A percentile compares a stretch with the other conserved stretches of the same genome.
These are phyloP conservation scores for Leucocoprinus leucothites DNA, from an alignment of 768 basidiomycete species.

Conservation along the genomic window DNA sequence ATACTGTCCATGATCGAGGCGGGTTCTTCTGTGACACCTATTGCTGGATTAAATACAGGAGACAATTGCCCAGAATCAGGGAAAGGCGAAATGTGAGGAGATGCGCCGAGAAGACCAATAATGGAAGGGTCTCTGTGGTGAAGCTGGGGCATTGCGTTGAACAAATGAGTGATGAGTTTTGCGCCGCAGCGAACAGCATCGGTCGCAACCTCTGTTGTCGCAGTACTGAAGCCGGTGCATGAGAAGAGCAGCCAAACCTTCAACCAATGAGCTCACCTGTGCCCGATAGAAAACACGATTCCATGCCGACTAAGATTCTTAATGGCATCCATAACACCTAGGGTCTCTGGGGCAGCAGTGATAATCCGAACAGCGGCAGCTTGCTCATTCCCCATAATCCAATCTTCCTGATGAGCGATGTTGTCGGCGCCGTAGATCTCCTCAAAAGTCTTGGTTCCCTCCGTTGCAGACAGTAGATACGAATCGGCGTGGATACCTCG, in stretches of 20 bases:
- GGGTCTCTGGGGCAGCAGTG: conserved; percentile 84
- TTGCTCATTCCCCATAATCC: conserved; percentile 50
- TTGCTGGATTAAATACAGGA: neutral
- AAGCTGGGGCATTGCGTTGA: conserved; percentile 90
- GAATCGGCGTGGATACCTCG: conserved; percentile 78
- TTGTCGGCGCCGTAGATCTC: conserved; percentile 70
- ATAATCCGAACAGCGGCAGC: conserved; percentile 69
- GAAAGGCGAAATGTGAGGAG: conserved; percentile 51
- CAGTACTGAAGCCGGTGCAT: conserved; percentile 45
- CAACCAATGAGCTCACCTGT: conserved; percentile 51
- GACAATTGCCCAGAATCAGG: conserved; percentile 2
- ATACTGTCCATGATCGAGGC: neutral
- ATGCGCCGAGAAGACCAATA: conserved; percentile 82
- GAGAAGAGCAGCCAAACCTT: neutral
- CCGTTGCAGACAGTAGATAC: conserved; percentile 57
- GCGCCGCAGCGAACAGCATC: conserved; percentile 71
- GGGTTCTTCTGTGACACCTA: neutral
- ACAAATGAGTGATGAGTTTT: conserved; percentile 86
- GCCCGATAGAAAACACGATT: conserved; percentile 82
- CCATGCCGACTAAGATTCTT: conserved; percentile 58
- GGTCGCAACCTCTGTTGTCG: conserved; percentile 70
- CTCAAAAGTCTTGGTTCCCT: conserved; percentile 69
- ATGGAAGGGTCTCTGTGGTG: conserved; percentile 92
- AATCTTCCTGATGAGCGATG: conserved; percentile 60
- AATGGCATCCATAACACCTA: conserved; percentile 75